phyloP scores from a whole-genome alignment of 2,329 filamentous ascomycete species.

The Talaromyces sp. region DNA sequence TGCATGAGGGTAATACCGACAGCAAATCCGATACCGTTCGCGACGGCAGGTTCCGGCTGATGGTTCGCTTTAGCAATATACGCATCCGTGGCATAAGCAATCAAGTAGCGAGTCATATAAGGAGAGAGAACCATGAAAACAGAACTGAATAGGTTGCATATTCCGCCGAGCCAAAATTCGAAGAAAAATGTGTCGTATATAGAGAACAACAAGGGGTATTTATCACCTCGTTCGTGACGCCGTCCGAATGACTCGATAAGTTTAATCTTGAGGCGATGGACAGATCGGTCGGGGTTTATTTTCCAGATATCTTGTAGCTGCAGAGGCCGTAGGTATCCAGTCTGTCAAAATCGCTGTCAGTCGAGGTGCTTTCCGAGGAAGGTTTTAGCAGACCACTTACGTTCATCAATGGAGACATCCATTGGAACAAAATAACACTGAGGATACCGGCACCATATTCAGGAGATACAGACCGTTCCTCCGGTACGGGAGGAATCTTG shows the following conservation, averaged over 20 bases:
- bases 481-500: conserved; percentile 53
- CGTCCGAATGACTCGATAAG: conserved; percentile 66
- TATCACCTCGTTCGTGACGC: conserved; percentile 64
- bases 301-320: conserved; percentile 83
- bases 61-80: conserved; percentile 60
- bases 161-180: conserved; percentile 82
- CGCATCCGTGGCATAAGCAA: conserved; percentile 76
- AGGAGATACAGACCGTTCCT: conserved; percentile 54
- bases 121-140: conserved; percentile 76
- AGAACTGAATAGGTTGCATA: conserved; percentile 69
- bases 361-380: background rate
- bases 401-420: conserved; percentile 85
- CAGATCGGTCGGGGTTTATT: conserved; percentile 76
- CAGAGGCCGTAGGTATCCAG: conserved; percentile 79
- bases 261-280: conserved; percentile 64
- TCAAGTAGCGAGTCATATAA: conserved; percentile 80
- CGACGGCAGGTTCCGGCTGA: conserved; percentile 62
- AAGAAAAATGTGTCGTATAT: conserved; percentile 80
- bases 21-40: conserved; percentile 74
- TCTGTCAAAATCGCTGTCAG: conserved; percentile 42
- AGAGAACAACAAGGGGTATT: conserved; percentile 72
- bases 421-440: conserved; percentile 76
- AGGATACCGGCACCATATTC: conserved; percentile 73
- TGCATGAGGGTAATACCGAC: conserved; percentile 85
- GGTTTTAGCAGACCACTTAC: conserved; percentile 46